These are phyloP conservation scores for Sporothrix phasma DNA, from an alignment of 2,329 filamentous ascomycete species.

Conservation along the genomic window DNA sequence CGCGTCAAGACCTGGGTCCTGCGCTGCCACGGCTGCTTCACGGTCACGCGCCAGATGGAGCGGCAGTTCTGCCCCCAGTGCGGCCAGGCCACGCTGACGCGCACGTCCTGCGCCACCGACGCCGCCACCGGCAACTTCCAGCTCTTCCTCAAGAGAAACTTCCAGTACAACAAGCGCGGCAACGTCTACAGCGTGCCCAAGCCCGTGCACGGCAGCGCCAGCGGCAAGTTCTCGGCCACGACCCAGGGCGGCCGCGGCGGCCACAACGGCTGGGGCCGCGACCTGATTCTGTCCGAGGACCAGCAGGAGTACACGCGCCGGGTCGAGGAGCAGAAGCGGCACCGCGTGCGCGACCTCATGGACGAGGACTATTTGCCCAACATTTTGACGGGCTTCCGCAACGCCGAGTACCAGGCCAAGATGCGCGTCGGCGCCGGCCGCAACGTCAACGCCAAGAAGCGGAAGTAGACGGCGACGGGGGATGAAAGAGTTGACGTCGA, in stretches of 20 bases:
- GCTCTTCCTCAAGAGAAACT: slow-evolving; percentile 84
- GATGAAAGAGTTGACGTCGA: neutral
- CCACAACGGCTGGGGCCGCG: slow-evolving; percentile 75
- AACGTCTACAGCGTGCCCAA: slow-evolving; percentile 92
- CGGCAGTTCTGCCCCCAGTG: slow-evolving; percentile 91
- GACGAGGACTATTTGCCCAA: slow-evolving; percentile 85
- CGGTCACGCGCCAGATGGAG: slow-evolving; percentile 68
- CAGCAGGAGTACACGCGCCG: slow-evolving; percentile 78
- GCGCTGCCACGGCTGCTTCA: slow-evolving; percentile 89
- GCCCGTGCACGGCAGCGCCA: slow-evolving; percentile 69
- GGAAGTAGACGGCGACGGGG: slow-evolving; percentile 30
- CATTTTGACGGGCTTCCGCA: slow-evolving; percentile 72
- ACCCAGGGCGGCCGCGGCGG: slow-evolving; percentile 48
- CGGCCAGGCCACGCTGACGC: slow-evolving; percentile 75
- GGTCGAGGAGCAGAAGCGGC: slow-evolving; percentile 52
- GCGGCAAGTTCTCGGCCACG: slow-evolving; percentile 56
- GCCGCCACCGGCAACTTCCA: slow-evolving; percentile 63
- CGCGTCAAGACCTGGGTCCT: slow-evolving; percentile 82
- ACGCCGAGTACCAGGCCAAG: slow-evolving; percentile 47
- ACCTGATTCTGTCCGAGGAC: slow-evolving; percentile 81
- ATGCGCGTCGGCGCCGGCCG: slow-evolving; percentile 76
- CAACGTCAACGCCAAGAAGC: slow-evolving; percentile 72
- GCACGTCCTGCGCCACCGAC: slow-evolving; percentile 78
- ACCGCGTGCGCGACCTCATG: slow-evolving; percentile 74
- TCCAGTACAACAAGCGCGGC: slow-evolving; percentile 90